Conservation (phyloP, 768 basidiomycete genomes). For the Pulveroboletus sp. region DNA sequence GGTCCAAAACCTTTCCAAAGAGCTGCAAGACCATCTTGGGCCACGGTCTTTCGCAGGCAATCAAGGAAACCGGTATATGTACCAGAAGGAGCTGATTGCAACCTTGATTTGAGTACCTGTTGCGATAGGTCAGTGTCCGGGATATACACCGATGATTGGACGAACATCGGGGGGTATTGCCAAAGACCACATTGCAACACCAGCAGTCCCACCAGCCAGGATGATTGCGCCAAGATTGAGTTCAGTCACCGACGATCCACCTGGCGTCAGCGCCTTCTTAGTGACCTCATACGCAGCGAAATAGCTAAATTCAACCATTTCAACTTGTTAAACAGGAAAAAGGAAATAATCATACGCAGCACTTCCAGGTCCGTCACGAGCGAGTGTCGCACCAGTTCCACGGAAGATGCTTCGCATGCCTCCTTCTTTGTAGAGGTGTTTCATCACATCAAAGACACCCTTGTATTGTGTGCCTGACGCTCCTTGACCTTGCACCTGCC, state of each 20-base stretch:
- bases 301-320: constrained; percentile 53
- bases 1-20: constrained; percentile 98
- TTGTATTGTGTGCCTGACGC: constrained; percentile 70
- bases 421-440: constrained; percentile 90
- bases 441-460: constrained; percentile 89
- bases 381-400: constrained; percentile 90
- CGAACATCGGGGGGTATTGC: constrained; percentile 96
- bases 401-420: constrained; percentile 90
- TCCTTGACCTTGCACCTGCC: constrained; percentile 87
- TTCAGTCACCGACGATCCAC: constrained; percentile 73
- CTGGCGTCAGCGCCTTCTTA: constrained; percentile 83
- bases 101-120: constrained; percentile 91
- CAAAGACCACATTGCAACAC: constrained; percentile 97
- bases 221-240: constrained; percentile 86
- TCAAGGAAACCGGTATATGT: constrained; percentile 96
- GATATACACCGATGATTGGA: constrained; percentile 8
- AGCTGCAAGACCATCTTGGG: constrained; percentile 79
- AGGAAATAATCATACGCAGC: constrained; percentile 69
- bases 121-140: constrained; percentile 6
- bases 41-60: constrained; percentile 89
- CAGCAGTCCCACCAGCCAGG: constrained; percentile 89
- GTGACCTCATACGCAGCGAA: constrained; percentile 96
- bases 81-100: constrained; percentile 95
- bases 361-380: constrained; percentile 93
- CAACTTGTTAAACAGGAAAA: constrained; percentile 3